phyloP scores from a whole-genome alignment of 2,329 filamentous ascomycete genomes.

The Aspergillus pseudoviridinutans region DNA sequence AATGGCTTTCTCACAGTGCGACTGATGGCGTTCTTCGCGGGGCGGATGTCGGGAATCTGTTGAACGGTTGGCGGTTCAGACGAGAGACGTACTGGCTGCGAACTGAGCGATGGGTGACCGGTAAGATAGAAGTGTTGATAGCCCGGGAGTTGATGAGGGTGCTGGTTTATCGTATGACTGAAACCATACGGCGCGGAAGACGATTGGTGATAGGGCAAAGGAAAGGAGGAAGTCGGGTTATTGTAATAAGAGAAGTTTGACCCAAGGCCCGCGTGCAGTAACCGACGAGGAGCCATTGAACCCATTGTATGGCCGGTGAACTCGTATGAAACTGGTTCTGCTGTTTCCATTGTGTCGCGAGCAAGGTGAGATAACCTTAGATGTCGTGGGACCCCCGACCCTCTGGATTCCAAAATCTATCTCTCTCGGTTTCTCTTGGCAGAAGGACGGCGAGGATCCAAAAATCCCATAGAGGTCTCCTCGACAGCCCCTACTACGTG shows the following conservation, averaged over 20 bases:
- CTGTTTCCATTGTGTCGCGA: constrained; percentile 34
- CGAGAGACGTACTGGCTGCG: constrained; percentile 26
- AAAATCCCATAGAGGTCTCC: background rate
- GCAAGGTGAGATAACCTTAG: background rate
- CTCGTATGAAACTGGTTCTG: constrained; percentile 39
- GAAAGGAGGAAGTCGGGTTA: constrained; percentile 33
- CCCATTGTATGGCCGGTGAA: constrained; percentile 37
- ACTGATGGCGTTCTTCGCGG: constrained; percentile 35
- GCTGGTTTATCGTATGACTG: constrained; percentile 29
- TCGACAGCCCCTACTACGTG: background rate
- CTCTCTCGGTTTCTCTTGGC: background rate
- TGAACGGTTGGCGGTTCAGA: constrained; percentile 30
- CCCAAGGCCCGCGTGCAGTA: constrained; percentile 33
- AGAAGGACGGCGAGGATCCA: background rate
- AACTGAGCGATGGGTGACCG: constrained; percentile 23
- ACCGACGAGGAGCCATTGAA: constrained; percentile 33
- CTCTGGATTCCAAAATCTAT: background rate
- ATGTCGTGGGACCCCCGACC: background rate
- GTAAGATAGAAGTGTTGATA: constrained; percentile 36
- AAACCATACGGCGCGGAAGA: constrained; percentile 29
- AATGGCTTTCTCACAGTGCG: constrained; percentile 21
- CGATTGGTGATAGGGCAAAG: constrained; percentile 34
- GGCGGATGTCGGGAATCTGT: constrained; percentile 34
- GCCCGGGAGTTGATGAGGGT: constrained; percentile 22
- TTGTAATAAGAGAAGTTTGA: constrained; percentile 36